Evolutionary conservation across 805 yeast genomes (phyloP).

Genomic region (Zygotorulaspora florentina): DNA sequence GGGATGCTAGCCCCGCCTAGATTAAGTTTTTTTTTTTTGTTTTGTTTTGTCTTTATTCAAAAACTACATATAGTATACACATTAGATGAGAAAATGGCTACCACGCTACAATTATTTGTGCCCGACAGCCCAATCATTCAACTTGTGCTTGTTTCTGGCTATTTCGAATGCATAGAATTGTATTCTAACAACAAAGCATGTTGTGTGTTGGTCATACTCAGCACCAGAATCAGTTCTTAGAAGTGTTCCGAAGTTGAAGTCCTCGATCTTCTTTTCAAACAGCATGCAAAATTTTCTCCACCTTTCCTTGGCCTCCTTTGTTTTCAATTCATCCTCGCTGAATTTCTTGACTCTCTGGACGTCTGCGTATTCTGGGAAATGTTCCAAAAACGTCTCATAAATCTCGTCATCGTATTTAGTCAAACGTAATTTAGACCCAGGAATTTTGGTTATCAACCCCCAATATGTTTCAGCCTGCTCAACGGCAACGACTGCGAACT

Average conservation of each 20-base stretch:
- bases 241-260: constrained; percentile 92
- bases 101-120: constrained; percentile 16
- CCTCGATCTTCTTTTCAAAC: constrained; percentile 78
- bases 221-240: constrained; percentile 66
- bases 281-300: constrained; percentile 87
- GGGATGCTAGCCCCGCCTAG: no score
- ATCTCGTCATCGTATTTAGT: constrained; percentile 72
- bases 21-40: no score
- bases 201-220: constrained; percentile 77
- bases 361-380: constrained; percentile 84
- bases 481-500: constrained; percentile 96
- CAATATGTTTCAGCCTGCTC: constrained; percentile 94
- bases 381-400: constrained; percentile 52
- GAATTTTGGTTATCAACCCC: constrained; percentile 65
- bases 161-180: constrained; percentile 95
- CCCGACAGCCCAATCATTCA: constrained; percentile 81
- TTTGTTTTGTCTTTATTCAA: no score
- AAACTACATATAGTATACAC: no score
- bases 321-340: constrained; percentile 78
- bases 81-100: no score
- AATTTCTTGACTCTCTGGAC: constrained; percentile 53
- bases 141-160: constrained; percentile 83
- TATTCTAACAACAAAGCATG: constrained; percentile 86
- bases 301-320: constrained; percentile 69
- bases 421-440: constrained; percentile 74